A percentile compares a stretch with the other conserved stretches of the same genome.
Evolutionary conservation across 2,329 filamentous ascomycete species (phyloP).

Genomic region (Xylariaceae sp.): DNA sequence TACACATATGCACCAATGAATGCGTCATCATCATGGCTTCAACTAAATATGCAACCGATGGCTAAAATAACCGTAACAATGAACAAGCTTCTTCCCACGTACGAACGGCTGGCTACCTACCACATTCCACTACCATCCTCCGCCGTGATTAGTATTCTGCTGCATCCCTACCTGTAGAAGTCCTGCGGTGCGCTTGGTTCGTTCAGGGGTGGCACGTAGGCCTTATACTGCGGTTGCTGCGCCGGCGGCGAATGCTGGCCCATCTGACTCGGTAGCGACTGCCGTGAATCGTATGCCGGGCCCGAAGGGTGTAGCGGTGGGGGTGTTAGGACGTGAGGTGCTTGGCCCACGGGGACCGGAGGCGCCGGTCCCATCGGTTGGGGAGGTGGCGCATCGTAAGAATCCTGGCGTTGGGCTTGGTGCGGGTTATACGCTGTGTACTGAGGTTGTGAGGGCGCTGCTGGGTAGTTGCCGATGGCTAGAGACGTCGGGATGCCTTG

Average conservation of each 20-base stretch:
- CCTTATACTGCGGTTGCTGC: conserved; percentile 59
- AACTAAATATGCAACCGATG: too few species aligned
- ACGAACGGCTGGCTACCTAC: too few species aligned
- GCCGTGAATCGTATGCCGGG: conserved; percentile 51
- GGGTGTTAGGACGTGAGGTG: conserved; percentile 42
- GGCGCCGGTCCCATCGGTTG: conserved; percentile 44
- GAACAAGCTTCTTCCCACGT: too few species aligned
- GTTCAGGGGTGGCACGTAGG: conserved; percentile 56
- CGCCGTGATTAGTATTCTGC: conserved; percentile 24
- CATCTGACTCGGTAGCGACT: conserved; percentile 53
- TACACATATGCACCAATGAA: too few species aligned
- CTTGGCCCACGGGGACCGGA: conserved; percentile 43
- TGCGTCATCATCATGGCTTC: too few species aligned
- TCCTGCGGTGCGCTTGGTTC: conserved; percentile 56
- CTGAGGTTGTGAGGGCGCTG: conserved; percentile 34
- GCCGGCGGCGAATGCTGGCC: conserved; percentile 1
- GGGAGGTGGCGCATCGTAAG: conserved; percentile 40
- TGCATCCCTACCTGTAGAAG: conserved; percentile 56
- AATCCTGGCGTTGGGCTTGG: conserved; percentile 29
- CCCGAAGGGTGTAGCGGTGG: conserved; percentile 51
- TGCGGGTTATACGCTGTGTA: conserved; percentile 41
- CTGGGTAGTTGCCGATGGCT: conserved; percentile 28
- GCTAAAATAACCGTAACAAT: too few species aligned
- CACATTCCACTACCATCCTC: not conserved
- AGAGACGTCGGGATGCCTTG: conserved; percentile 32